These are phyloP conservation scores for Exophiala calicioides DNA, from an alignment of 2,329 filamentous ascomycete species.

Conservation along the genomic window DNA sequence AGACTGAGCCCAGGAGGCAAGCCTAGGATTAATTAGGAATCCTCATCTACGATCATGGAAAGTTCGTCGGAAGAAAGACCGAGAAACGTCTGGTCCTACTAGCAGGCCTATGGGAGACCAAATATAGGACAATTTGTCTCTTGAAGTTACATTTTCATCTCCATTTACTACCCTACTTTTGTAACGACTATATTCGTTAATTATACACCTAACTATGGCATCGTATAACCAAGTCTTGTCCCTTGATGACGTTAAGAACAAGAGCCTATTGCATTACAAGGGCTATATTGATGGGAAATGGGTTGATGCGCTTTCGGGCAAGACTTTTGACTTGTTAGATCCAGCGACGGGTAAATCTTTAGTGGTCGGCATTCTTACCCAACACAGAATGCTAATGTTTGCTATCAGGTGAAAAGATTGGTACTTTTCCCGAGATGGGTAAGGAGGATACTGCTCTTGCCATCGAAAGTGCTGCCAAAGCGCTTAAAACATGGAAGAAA, in stretches of 20 bases:
- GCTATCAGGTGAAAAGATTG: slow-evolving; percentile 77
- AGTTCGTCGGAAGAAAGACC: no score
- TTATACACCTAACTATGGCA: slow-evolving; percentile 2
- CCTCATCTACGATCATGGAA: no score
- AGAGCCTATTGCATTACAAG: slow-evolving; percentile 29
- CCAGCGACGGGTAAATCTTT: slow-evolving; percentile 79
- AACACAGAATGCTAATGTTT: no score
- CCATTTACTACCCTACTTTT: no score
- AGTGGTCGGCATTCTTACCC: no score
- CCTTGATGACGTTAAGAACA: slow-evolving; percentile 21
- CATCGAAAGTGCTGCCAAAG: slow-evolving; percentile 74
- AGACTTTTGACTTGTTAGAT: slow-evolving; percentile 87
- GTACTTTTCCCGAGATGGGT: slow-evolving; percentile 77
- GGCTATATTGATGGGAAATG: slow-evolving; percentile 51
- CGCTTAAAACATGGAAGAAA: slow-evolving; percentile 64
- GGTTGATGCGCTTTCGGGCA: slow-evolving; percentile 78
- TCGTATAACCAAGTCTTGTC: slow-evolving; percentile 4
- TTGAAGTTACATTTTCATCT: no score
- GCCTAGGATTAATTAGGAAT: no score
- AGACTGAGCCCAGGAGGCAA: no score
- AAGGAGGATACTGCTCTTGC: slow-evolving; percentile 73
- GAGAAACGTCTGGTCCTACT: no score
- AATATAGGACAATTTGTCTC: no score
- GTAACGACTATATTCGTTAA: background rate
- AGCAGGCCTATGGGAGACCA: no score